Evolutionary conservation across 768 basidiomycete species (phyloP).

Genomic region (Suillus variegatus): DNA sequence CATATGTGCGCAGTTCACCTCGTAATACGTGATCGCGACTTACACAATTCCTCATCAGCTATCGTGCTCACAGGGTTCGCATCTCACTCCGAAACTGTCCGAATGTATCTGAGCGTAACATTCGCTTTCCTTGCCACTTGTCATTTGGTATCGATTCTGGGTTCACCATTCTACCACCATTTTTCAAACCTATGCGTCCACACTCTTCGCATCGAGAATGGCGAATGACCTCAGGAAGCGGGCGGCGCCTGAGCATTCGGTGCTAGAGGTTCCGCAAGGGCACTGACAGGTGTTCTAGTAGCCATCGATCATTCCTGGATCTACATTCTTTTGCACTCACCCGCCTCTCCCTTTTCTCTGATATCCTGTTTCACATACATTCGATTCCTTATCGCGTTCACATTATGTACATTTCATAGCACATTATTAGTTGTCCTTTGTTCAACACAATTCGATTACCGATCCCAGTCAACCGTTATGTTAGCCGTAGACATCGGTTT

Average conservation of each 20-base stretch:
- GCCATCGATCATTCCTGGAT: too few species aligned
- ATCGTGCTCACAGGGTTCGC: background rate
- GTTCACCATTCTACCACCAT: background rate
- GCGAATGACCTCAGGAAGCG: background rate
- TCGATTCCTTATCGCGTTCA: too few species aligned
- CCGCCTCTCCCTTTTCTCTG: too few species aligned
- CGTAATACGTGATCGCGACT: background rate
- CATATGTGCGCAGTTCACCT: background rate
- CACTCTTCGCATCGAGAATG: background rate
- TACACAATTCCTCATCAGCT: background rate
- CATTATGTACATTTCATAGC: too few species aligned
- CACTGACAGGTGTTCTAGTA: too few species aligned
- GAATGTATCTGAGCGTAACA: background rate
- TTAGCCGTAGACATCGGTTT: constrained; percentile 55
- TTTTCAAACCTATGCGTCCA: background rate
- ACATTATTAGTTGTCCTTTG: too few species aligned
- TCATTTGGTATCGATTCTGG: background rate
- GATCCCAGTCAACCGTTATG: constrained; percentile 47
- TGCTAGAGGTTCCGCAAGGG: background rate
- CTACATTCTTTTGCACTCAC: too few species aligned
- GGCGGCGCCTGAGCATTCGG: background rate
- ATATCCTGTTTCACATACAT: too few species aligned
- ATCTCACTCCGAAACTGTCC: background rate
- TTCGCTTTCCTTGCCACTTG: background rate
- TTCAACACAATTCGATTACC: too few species aligned